Conservation (phyloP, 2,329 filamentous ascomycete genomes). For the Colletotrichum shisoi region DNA sequence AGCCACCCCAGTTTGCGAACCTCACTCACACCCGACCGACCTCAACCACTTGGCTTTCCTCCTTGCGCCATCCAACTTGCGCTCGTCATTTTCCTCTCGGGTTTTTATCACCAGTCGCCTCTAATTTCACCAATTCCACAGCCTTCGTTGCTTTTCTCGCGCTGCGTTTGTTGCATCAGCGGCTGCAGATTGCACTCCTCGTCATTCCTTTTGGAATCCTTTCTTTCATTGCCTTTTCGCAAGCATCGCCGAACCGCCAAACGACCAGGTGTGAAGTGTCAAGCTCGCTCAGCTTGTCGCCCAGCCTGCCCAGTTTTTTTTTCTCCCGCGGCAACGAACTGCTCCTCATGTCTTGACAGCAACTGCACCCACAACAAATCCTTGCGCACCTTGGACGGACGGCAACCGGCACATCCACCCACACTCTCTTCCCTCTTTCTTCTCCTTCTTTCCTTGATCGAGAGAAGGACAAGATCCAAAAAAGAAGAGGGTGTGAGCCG, state of each 20-base stretch:
- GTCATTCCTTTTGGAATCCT: constrained; percentile 14
- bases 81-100: constrained; percentile 13
- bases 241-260: constrained; percentile 33
- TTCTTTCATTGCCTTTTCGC: constrained; percentile 17
- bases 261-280: constrained; percentile 15
- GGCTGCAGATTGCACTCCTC: constrained; percentile 6
- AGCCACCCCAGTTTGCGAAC: constrained; percentile 38
- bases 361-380: constrained; percentile 38
- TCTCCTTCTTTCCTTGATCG: constrained; percentile 34
- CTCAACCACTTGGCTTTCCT: constrained; percentile 22
- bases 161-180: constrained; percentile 32
- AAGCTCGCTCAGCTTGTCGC: constrained; percentile 35
- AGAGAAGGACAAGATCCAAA: constrained; percentile 30
- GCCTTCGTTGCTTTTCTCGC: constrained; percentile 29
- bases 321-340: constrained; percentile 34
- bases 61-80: constrained; percentile 26
- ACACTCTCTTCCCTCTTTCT: constrained; percentile 31
- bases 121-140: constrained; percentile 16
- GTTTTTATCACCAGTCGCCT: background rate
- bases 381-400: constrained; percentile 37
- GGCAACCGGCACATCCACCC: constrained; percentile 33
- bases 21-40: constrained; percentile 20
- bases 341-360: constrained; percentile 38
- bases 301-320: constrained; percentile 37
- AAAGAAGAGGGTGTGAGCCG: constrained; percentile 34